phyloP scores from a whole-genome alignment of 2,329 filamentous ascomycete genomes.

The Apiospora sp. region DNA sequence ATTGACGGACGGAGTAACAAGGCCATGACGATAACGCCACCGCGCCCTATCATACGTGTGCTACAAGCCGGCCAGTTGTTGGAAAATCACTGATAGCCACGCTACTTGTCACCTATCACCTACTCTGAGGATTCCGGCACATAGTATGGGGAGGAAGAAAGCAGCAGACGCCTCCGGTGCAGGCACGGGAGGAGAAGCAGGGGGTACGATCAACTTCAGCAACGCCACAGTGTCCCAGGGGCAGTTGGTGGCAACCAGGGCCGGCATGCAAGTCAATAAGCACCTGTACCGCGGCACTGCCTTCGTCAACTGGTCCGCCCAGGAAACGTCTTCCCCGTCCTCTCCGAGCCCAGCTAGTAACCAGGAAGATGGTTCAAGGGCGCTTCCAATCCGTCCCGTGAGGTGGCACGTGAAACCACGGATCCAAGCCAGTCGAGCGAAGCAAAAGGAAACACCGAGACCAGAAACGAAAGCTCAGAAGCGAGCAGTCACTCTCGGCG shows the following conservation, averaged over 20 bases:
- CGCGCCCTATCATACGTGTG: not conserved
- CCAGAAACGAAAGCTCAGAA: not conserved
- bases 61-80: no score
- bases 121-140: not conserved
- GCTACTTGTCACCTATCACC: not conserved
- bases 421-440: not conserved
- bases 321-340: not conserved
- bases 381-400: not conserved
- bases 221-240: not conserved
- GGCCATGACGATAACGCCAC: not conserved
- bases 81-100: no score
- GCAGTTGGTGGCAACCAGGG: not conserved
- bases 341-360: not conserved
- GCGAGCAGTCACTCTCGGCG: not conserved
- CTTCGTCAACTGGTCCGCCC: not conserved
- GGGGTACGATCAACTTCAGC: not conserved
- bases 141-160: not conserved
- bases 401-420: not conserved
- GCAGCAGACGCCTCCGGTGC: not conserved
- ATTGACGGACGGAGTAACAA: not conserved
- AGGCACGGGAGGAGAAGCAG: not conserved
- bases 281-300: not conserved
- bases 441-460: not conserved
- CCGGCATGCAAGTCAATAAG: not conserved
- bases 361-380: not conserved